Base-by-base conservation (phyloP, 768 basidiomycete genomes). In the Termitomyces sp. region DNA sequence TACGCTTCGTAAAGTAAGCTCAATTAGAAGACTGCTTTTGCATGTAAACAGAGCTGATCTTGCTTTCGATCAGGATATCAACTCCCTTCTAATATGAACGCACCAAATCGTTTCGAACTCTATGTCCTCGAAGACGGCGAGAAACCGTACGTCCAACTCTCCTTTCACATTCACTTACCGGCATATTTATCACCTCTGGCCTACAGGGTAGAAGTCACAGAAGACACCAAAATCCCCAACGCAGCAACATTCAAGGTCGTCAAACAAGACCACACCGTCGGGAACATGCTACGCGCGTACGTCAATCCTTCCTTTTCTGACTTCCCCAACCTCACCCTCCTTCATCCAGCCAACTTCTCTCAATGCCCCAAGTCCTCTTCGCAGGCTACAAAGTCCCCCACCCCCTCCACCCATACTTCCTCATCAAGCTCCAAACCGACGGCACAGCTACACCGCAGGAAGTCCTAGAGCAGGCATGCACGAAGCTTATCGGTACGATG, bases 361-460 rank as follows among this genome's bases (percentile, higher is more conserved):
- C 88, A 8, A 90, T 91, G 84, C 90, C 92, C 7, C 81, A 88
- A 65, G 87, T 98, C 66, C 87, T 95, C 63, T 98, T 98, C 71
- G 96, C 96, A 1, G 97, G 97, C 1, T 98, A 98, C 87, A 94
- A 96, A 78, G 94, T 95, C 42, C 96, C 96, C 0, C 97, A 98
- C 69, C 96, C 97, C 1, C 86, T 96, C 22, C 93, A 97, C 65
- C 94, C 96, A 8, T 84, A 95, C 73, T 96, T 98, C 76, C 81
- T 92, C 60, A 85, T 99, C 74, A 98, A 97, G 74, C 86, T 98
- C 58, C 97, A 98, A 76, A 98, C 96, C 2, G 94, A 98, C 74
- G 93, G 94, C 24, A 80, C 85, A 1, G 75, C 88, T 50, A 91
- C 95, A 18, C 94, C 96, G 1, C 84, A 92, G 65, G 85, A 83